These are phyloP conservation scores for Tritrichomonas foetus DNA, from an alignment of 208 protist genomes.

Conservation along the genomic window DNA sequence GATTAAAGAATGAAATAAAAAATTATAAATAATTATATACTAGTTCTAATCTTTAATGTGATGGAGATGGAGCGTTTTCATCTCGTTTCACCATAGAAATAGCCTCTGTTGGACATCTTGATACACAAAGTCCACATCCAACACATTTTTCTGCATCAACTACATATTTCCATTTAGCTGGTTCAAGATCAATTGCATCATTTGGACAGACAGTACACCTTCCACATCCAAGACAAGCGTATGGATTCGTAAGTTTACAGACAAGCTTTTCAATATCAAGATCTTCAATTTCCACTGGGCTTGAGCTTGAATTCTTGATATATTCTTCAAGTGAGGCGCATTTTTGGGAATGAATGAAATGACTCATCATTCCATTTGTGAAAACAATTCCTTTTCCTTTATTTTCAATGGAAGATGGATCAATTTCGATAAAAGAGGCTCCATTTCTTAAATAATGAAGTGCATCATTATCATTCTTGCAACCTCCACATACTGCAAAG, in stretches of 20 bases:
- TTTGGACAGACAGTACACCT: background rate
- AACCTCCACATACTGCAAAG: background rate
- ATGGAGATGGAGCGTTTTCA: background rate
- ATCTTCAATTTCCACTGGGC: background rate
- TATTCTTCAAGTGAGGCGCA: background rate
- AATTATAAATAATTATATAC: no score
- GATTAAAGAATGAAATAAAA: no score
- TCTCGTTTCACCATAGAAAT: background rate
- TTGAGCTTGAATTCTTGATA: background rate
- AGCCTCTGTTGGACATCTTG: background rate
- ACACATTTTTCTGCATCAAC: background rate
- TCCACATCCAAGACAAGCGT: background rate
- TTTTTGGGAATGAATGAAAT: background rate
- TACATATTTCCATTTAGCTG: background rate
- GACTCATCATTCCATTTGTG: background rate
- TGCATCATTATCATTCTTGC: background rate
- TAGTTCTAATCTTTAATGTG: no score
- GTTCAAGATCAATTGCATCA: background rate
- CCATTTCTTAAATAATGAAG: background rate
- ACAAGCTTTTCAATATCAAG: background rate
- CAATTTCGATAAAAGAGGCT: background rate
- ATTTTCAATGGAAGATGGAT: background rate
- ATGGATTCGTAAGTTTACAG: background rate
- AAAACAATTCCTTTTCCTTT: background rate
- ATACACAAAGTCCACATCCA: background rate